These are phyloP conservation scores for Acer campestre DNA, from an alignment of 345 rosid species.

Conservation along the genomic window DNA sequence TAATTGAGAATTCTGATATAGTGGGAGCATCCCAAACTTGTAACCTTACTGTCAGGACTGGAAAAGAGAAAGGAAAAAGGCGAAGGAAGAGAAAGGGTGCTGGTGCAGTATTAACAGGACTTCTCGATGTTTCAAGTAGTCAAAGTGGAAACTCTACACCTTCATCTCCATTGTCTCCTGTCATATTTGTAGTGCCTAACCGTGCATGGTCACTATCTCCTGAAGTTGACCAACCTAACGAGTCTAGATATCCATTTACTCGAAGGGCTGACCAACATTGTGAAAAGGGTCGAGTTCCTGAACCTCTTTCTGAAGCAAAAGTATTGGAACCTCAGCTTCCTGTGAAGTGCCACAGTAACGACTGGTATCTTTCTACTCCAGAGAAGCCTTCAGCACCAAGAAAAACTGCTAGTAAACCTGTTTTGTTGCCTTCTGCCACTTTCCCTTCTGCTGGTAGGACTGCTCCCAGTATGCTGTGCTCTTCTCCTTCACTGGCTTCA, in stretches of 20 bases:
- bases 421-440: constrained; percentile 49
- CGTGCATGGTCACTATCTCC: constrained; percentile 38
- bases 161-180: constrained; percentile 76
- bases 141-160: constrained; percentile 95
- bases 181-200: constrained; percentile 30
- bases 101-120: constrained; percentile 36
- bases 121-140: constrained; percentile 78
- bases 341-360: constrained; percentile 17
- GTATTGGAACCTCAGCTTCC: constrained; percentile 25
- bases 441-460: constrained; percentile 41
- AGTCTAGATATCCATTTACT: constrained; percentile 36
- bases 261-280: constrained; percentile 23
- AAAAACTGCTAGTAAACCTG: constrained; percentile 33
- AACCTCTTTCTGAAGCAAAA: constrained; percentile 25
- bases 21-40: constrained; percentile 45
- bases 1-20: constrained; percentile 26
- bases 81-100: constrained; percentile 76
- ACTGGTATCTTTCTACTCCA: constrained; percentile 13
- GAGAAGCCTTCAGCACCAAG: constrained; percentile 29
- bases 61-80: constrained; percentile 70
- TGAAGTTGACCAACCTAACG: constrained; percentile 28
- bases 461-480: constrained; percentile 18
- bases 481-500: constrained; percentile 43
- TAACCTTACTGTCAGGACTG: constrained; percentile 56
- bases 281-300: constrained; percentile 29